Conservation (phyloP, 1,139 yeast genomes). For the Suhomyces ambrosiae region DNA sequence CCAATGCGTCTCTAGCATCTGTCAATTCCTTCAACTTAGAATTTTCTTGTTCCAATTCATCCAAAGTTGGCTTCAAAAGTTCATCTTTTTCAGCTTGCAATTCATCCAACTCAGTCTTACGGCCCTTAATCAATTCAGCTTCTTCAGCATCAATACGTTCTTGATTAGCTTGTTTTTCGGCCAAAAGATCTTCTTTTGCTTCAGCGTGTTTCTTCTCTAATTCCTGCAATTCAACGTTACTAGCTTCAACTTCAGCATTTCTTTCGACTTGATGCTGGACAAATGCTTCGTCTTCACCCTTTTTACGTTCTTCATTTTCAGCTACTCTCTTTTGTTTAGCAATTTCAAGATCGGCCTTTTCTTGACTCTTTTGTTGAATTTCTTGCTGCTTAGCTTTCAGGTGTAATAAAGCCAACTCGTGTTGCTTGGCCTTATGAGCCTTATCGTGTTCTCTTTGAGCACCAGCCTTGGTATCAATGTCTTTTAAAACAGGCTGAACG, state of each 20-base stretch:
- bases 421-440: slow-evolving; percentile 31
- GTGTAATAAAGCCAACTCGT: slow-evolving; percentile 38
- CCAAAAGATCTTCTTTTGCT: slow-evolving; percentile 41
- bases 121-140: slow-evolving; percentile 38
- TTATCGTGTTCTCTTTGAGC: slow-evolving; percentile 69
- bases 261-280: slow-evolving; percentile 34
- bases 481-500: slow-evolving; percentile 83
- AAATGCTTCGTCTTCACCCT: slow-evolving; percentile 42
- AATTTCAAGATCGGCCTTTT: slow-evolving; percentile 39
- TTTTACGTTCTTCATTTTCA: slow-evolving; percentile 43
- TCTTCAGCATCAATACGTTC: slow-evolving; percentile 48
- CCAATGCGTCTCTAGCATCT: slow-evolving; percentile 40
- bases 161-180: slow-evolving; percentile 43
- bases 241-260: slow-evolving; percentile 40
- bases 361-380: slow-evolving; percentile 52
- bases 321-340: slow-evolving; percentile 42
- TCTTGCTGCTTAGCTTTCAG: slow-evolving; percentile 53
- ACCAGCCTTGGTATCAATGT: slow-evolving; percentile 70
- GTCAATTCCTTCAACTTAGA: slow-evolving; percentile 43
- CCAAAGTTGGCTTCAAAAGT: slow-evolving; percentile 42
- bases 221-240: slow-evolving; percentile 38
- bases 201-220: slow-evolving; percentile 37
- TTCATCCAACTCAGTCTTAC: slow-evolving; percentile 46
- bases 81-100: slow-evolving; percentile 51
- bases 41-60: slow-evolving; percentile 42